Base-by-base conservation (phyloP, 2,329 filamentous ascomycete genomes). In the Zymoseptoria crescenta region DNA sequence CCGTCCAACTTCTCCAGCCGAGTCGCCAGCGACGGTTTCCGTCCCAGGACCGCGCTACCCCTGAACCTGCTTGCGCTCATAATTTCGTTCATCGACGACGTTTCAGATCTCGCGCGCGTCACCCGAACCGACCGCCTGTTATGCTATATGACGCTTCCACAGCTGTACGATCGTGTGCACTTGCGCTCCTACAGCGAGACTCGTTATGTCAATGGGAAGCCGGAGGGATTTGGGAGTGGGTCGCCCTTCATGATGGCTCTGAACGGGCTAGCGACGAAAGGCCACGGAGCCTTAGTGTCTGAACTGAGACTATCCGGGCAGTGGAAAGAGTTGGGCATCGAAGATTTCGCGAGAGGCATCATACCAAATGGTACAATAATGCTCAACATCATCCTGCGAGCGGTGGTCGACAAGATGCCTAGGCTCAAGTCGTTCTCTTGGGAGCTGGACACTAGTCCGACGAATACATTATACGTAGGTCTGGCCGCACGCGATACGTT, bases 331-430 rank as follows among this genome's bases (percentile, higher is more conserved):
- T 73, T 77, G 55, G 81, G 83, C 56, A 65, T 81, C 21, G 80
- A 84, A 56, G 82, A 85, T 62, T 81, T 83, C 69, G 79, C 80
- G 58, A 79, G 79, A 52, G 83, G 83, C 0, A 75, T 83, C 45
- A 80, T 86, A 56, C 82, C 83, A n/a, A 83, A 86, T 71, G 83
- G 80, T 51, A 81, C 78, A 45, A 85, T 86, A 81, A 78, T 87
- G 76, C 73, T 86, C 66, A 85, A 84, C 68, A 81, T 84, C 54
- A 77, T 80, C 1, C 74, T 84, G 55, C 79, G 83, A 59, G 82
- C 81, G 2, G 82, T 81, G 1, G 73, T 85, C 35, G 83, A 86
- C 69, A 80, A 77, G 69, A 86, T 84, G 81, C 74, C 73, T 16
- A 78, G 78, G 53, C 72, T 87, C 61, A 72, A 79, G 59, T 75